Evolutionary conservation across 331 rosid species (phyloP).

Genomic region (Malus hybrid): DNA sequence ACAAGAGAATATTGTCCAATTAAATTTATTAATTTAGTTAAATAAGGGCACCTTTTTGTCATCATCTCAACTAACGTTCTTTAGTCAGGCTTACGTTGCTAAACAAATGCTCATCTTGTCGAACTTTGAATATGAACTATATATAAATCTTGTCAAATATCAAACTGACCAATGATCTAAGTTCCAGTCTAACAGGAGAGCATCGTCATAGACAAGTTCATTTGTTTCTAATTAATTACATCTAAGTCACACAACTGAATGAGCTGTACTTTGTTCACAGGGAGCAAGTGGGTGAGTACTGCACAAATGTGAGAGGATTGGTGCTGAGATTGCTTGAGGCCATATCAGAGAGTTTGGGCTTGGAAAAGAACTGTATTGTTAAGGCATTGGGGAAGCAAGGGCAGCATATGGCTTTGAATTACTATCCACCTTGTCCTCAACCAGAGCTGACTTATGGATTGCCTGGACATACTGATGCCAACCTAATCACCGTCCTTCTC

Average conservation of each 20-base stretch:
- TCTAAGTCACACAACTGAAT: background rate
- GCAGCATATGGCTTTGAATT: constrained; percentile 51
- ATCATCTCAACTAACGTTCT: background rate
- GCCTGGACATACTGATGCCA: constrained; percentile 44
- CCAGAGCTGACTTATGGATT: constrained; percentile 51
- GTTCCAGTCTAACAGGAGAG: background rate
- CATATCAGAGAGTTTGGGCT: constrained; percentile 41
- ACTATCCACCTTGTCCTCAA: constrained; percentile 47
- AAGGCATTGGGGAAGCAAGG: constrained; percentile 38
- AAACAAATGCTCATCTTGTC: background rate
- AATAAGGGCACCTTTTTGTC: no score
- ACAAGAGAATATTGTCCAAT: no score
- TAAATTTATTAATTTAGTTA: background rate
- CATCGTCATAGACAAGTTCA: no score
- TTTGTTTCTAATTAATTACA: background rate
- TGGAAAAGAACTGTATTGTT: constrained; percentile 10
- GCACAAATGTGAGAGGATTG: constrained; percentile 32
- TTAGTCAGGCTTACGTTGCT: background rate
- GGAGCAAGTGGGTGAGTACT: constrained; percentile 45
- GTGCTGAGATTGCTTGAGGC: constrained; percentile 31
- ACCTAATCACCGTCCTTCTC: constrained; percentile 39
- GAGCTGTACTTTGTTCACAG: constrained; percentile 9
- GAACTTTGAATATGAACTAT: no score
- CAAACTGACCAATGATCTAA: no score
- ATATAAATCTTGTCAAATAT: no score